Evolutionary conservation across 768 basidiomycete genomes (phyloP).

Genomic region (Rhodotorula graminis): DNA sequence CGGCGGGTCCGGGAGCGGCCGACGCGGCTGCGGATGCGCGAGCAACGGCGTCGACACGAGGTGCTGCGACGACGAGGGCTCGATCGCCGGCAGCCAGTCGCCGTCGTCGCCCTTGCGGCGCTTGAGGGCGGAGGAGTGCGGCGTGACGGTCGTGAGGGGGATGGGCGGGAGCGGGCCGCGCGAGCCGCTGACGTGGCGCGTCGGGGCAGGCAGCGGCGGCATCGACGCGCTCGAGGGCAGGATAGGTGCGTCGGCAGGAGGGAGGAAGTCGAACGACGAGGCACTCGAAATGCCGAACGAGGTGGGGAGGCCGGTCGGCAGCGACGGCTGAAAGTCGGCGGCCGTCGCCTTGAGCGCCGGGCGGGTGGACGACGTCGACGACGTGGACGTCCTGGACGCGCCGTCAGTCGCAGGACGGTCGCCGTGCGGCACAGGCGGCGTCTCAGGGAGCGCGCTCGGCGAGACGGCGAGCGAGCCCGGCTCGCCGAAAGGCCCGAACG

Average conservation of each 20-base stretch:
- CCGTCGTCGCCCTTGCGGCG: slow-evolving; percentile 1
- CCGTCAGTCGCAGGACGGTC: neutral
- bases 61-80: neutral
- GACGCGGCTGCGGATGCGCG: slow-evolving; percentile 15
- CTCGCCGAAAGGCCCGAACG: slow-evolving; percentile 1
- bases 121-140: neutral
- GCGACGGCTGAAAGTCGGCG: neutral
- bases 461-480: slow-evolving; percentile 10
- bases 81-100: neutral
- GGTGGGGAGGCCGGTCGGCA: neutral
- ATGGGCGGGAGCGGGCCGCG: slow-evolving; percentile 27
- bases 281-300: neutral
- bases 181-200: neutral
- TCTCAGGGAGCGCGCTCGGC: neutral
- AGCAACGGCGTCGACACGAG: neutral
- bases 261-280: slow-evolving; percentile 5
- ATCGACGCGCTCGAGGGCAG: neutral
- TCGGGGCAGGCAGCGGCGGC: neutral
- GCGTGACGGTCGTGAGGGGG: slow-evolving; percentile 10
- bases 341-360: neutral
- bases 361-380: neutral
- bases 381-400: neutral
- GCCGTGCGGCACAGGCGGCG: neutral
- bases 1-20: slow-evolving; percentile 10
- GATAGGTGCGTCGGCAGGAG: neutral